Conservation (phyloP, 1,139 yeast genomes). For the Candida sp. region DNA sequence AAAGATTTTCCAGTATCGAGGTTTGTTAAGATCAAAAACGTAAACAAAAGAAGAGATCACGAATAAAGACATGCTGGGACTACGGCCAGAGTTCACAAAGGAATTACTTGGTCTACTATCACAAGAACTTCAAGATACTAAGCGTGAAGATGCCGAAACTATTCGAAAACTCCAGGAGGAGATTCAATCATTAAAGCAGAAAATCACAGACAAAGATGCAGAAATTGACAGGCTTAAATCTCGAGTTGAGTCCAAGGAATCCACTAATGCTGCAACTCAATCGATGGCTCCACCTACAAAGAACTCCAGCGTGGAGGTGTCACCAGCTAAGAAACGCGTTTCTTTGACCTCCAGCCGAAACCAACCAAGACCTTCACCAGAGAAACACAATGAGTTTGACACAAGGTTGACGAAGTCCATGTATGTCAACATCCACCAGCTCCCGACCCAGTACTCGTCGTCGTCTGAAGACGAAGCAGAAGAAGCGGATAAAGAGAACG, state of each 20-base stretch:
- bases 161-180: conserved; percentile 1
- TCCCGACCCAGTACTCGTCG: conserved; percentile 21
- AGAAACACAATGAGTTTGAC: neutral
- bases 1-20: neutral
- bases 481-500: neutral
- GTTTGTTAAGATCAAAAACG: too few relatives aligned
- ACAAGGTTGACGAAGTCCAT: conserved; percentile 10
- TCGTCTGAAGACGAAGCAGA: conserved; percentile 12
- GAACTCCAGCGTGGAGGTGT: neutral
- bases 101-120: conserved; percentile 2
- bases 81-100: conserved; percentile 8
- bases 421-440: conserved; percentile 12
- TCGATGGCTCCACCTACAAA: too few relatives aligned
- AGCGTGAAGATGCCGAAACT: neutral
- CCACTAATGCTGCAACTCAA: too few relatives aligned
- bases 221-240: conserved; percentile 3
- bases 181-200: neutral
- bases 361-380: neutral
- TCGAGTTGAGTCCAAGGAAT: neutral
- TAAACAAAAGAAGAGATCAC: too few relatives aligned
- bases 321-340: conserved; percentile 11
- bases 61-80: neutral
- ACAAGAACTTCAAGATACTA: conserved; percentile 4
- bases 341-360: conserved; percentile 1
- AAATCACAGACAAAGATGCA: conserved; percentile 5